Conservation (phyloP, 179 eudicot genomes). For the Pouteria campechiana region DNA sequence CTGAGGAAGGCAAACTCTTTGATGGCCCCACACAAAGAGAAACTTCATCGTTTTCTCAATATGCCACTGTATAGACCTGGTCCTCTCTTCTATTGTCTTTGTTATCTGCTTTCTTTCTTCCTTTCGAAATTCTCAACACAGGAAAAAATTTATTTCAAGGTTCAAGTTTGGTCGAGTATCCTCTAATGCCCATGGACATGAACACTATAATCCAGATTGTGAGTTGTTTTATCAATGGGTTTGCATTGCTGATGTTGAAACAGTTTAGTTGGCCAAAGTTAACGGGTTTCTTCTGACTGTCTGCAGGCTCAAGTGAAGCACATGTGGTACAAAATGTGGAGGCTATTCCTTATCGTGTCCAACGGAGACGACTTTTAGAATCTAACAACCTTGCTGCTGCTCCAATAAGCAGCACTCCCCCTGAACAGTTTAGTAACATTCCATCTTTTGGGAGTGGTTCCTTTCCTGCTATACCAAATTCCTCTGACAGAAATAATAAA, state of each 20-base stretch:
- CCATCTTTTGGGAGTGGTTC: conserved; percentile 67
- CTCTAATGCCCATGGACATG: conserved; percentile 2
- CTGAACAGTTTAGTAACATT: conserved; percentile 11
- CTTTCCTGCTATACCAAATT: conserved; percentile 51
- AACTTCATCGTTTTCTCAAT: conserved; percentile 11
- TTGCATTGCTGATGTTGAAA: conserved; percentile 11
- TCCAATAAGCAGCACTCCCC: conserved; percentile 20
- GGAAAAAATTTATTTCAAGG: conserved; percentile 15
- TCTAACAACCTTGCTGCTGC: conserved; percentile 58
- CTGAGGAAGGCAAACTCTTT: conserved; percentile 17
- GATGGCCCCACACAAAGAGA: conserved; percentile 10
- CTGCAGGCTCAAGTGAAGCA: conserved; percentile 30
- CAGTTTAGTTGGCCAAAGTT: too few relatives aligned
- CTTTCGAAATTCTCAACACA: conserved; percentile 2
- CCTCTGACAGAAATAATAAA: too few relatives aligned
- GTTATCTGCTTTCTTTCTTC: not conserved
- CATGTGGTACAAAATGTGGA: conserved; percentile 13
- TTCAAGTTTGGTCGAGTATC: conserved; percentile 10
- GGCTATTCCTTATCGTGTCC: conserved; percentile 14
- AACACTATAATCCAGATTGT: too few relatives aligned
- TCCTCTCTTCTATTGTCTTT: not conserved
- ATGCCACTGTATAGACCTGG: conserved; percentile 15
- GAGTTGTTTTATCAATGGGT: not conserved
- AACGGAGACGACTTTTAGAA: conserved; percentile 59
- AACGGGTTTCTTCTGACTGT: conserved; percentile 2